Evolutionary conservation across 2,329 filamentous ascomycete genomes (phyloP).

Genomic region (Sarocladium strictum): DNA sequence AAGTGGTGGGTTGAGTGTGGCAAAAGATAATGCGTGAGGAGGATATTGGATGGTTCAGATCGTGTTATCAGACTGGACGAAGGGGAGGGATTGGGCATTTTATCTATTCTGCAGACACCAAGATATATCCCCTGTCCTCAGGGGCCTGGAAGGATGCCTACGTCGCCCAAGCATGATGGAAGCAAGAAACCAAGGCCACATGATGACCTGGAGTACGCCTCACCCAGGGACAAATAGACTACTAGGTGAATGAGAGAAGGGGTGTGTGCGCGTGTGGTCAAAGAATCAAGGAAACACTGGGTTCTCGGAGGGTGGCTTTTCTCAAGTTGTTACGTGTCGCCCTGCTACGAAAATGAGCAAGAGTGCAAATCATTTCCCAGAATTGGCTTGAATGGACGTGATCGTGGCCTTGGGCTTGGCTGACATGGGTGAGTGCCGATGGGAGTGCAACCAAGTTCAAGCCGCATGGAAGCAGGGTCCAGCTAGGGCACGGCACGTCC

Average conservation of each 20-base stretch:
- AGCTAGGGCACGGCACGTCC: too few species aligned
- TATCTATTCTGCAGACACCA: not conserved
- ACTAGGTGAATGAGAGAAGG: too few species aligned
- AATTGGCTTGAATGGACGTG: too few species aligned
- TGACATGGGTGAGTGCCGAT: constrained; percentile 1
- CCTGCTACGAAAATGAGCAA: not conserved
- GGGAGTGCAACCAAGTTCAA: not conserved
- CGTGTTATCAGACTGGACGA: not conserved
- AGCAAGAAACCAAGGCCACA: not conserved
- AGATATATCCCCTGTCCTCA: not conserved
- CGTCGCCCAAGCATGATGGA: not conserved
- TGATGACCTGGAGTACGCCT: too few species aligned
- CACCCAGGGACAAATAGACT: too few species aligned
- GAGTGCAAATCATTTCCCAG: too few species aligned
- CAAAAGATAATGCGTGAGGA: not conserved
- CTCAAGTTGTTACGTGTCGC: not conserved
- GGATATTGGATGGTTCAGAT: not conserved
- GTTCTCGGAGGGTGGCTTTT: not conserved
- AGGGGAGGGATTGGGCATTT: not conserved
- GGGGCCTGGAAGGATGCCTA: not conserved
- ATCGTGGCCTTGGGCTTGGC: not conserved
- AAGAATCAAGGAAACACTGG: not conserved
- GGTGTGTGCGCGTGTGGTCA: not conserved
- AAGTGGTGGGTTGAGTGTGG: too few species aligned
- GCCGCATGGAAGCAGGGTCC: not conserved